These are phyloP conservation scores for Rhazya stricta DNA, from an alignment of 257 asterid genomes.

Conservation along the genomic window DNA sequence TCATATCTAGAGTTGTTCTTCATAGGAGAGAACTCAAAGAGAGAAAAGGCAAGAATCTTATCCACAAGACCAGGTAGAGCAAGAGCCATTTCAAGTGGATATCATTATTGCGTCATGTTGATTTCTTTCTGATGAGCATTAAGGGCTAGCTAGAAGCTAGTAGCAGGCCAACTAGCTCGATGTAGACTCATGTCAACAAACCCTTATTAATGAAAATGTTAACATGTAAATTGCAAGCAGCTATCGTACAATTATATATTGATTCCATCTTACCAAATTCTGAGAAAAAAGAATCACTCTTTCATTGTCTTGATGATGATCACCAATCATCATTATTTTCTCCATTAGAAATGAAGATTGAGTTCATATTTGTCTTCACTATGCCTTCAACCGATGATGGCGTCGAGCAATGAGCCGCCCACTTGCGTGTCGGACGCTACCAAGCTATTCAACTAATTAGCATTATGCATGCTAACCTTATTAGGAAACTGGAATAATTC, in stretches of 20 bases:
- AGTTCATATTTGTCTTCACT: neutral
- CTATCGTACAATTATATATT: too few species aligned
- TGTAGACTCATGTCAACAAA: conserved; percentile 9
- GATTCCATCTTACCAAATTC: neutral
- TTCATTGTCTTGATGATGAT: too few species aligned
- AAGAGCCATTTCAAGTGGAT: conserved; percentile 5
- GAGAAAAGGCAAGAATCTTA: neutral
- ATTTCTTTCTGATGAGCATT: conserved; percentile 9
- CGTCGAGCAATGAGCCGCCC: neutral
- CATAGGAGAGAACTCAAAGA: too few species aligned
- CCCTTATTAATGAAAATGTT: neutral
- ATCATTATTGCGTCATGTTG: conserved; percentile 17
- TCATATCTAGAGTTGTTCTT: neutral
- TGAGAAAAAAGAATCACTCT: too few species aligned
- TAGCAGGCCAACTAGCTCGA: conserved; percentile 16
- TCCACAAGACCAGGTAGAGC: neutral
- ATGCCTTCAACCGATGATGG: neutral
- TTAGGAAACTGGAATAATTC: conserved; percentile 15
- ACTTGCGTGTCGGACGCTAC: conserved; percentile 2
- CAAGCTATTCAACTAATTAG: neutral
- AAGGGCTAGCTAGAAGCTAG: conserved; percentile 9
- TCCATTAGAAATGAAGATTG: neutral
- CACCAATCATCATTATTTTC: too few species aligned
- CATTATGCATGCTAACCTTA: conserved; percentile 1
- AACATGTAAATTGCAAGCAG: neutral